phyloP scores from a whole-genome alignment of 1,139 yeast genomes.

The Spathaspora sp. region DNA sequence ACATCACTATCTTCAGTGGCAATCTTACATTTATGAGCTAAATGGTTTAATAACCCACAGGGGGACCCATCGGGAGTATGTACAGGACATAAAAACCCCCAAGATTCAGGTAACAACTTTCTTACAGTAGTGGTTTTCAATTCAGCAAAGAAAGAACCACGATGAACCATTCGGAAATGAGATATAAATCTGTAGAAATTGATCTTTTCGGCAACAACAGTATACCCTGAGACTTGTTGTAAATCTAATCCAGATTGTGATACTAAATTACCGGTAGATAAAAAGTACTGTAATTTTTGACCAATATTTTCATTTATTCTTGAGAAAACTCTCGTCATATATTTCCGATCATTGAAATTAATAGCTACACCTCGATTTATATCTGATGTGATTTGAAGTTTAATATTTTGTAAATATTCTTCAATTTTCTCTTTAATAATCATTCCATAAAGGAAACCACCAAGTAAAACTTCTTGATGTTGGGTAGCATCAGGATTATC shows the following conservation, averaged over 20 bases:
- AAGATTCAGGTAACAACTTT: constrained; percentile 92
- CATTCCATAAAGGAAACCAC: constrained; percentile 97
- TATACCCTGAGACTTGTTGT: constrained; percentile 97
- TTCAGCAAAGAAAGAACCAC: constrained; percentile 99
- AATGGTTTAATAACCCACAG: constrained; percentile 95
- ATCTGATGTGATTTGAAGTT: constrained; percentile 75
- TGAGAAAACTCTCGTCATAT: constrained; percentile 74
- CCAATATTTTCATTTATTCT: constrained; percentile 94
- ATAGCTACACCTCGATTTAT: constrained; percentile 80
- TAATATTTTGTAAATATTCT: constrained; percentile 77
- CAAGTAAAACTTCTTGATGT: constrained; percentile 94
- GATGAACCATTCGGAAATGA: constrained; percentile 98
- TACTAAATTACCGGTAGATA: constrained; percentile 95
- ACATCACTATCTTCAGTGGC: constrained; percentile 78
- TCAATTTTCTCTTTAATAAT: constrained; percentile 94
- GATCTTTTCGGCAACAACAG: constrained; percentile 98
- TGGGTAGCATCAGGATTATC: constrained; percentile 99
- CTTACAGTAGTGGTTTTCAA: constrained; percentile 96
- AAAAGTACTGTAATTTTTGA: constrained; percentile 86
- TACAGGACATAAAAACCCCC: constrained; percentile 99
- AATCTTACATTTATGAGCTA: constrained; percentile 90
- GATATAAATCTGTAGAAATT: constrained; percentile 95
- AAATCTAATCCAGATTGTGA: constrained; percentile 96
- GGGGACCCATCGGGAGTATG: constrained; percentile 99
- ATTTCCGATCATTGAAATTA: constrained; percentile 79